phyloP scores from a whole-genome alignment of 2,329 filamentous ascomycete species.

The Geosmithia putterillii region DNA sequence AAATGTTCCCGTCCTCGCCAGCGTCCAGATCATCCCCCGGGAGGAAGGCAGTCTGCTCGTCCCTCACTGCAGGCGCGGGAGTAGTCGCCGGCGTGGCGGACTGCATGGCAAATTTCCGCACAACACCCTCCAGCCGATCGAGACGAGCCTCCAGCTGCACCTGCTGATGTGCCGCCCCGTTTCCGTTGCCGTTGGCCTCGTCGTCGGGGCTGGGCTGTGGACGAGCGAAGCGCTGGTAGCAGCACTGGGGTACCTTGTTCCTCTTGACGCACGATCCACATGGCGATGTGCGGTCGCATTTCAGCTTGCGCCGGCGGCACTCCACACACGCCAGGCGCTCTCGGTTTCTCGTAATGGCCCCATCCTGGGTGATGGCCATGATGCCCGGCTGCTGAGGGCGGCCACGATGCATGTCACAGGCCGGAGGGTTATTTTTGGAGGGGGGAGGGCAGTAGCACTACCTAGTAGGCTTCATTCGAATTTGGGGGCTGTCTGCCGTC shows the following conservation, averaged over 20 bases:
- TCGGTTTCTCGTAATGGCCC: constrained; percentile 1
- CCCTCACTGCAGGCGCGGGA: too few relatives aligned
- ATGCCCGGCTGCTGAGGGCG: neutral
- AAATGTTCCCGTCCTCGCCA: neutral
- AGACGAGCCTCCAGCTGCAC: neutral
- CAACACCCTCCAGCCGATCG: neutral
- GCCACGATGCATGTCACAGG: neutral
- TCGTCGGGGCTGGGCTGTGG: neutral
- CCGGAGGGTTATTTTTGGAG: too few relatives aligned
- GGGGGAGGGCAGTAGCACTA: too few relatives aligned
- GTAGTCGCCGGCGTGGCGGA: neutral
- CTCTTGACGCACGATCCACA: constrained; percentile 21
- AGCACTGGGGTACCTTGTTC: constrained; percentile 14
- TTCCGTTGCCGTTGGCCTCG: too few relatives aligned
- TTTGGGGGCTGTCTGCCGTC: neutral
- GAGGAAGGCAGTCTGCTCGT: neutral
- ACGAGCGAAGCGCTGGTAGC: constrained; percentile 9
- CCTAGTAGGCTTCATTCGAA: neutral
- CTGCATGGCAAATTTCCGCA: neutral
- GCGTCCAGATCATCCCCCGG: neutral
- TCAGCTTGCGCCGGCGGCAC: constrained; percentile 31
- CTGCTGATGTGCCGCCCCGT: neutral
- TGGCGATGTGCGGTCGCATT: constrained; percentile 26
- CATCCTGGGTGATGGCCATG: neutral
- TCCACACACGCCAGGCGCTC: constrained; percentile 20